Evolutionary conservation across 2,329 filamentous ascomycete species (phyloP), one percentile per base, ranked within the genome.

Genomic region (Annulohypoxylon truncatum): DNA sequence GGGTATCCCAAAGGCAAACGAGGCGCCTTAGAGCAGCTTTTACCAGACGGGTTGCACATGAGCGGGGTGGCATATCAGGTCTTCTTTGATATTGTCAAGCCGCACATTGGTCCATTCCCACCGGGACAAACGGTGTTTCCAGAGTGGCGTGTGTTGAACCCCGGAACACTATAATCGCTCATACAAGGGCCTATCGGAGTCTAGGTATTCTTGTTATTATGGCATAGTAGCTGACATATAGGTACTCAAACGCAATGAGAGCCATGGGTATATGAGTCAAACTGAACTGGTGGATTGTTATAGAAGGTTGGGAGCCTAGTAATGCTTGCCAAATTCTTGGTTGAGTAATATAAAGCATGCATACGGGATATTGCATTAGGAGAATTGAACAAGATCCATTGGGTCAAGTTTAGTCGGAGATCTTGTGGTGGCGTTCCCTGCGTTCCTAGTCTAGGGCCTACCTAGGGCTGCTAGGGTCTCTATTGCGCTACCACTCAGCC

Each of bases 21-120:
- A 51, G 86, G 86, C 15, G 83, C 83, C 29, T 77, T 89, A 40
- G 80, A 84, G 61, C 72, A 79, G 35, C 80, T 88, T 61, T 76
- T 89, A n/a, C 82, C 84, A 2, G 87, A 89, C 66, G 87, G 87
- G 0, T 77, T 89, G 64, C 87, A 89, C 74, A 79, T 89, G 77
- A 84, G 81, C 62, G 82, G 83, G 29, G 79, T 83, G 60, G 83
- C 82, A 1, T 89, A 89, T 71, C 79, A 73, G 50, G 77, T 88
- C 51, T 82, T 89, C 53, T 87, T 81, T 69, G 79, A 83, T 8
- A 71, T 80, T 35, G 76, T 89, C 26, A 70, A 76, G 68, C 79
- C 81, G n/a, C 82, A 86, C 60, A 80, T 89, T 57, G 81, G 81
- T 2, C 75, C 79, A 29, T 80, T 78, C 68, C 42, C 76, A 77